phyloP scores from a whole-genome alignment of 495 filamentous ascomycete genomes.

The Parachaetomium inaequale region DNA sequence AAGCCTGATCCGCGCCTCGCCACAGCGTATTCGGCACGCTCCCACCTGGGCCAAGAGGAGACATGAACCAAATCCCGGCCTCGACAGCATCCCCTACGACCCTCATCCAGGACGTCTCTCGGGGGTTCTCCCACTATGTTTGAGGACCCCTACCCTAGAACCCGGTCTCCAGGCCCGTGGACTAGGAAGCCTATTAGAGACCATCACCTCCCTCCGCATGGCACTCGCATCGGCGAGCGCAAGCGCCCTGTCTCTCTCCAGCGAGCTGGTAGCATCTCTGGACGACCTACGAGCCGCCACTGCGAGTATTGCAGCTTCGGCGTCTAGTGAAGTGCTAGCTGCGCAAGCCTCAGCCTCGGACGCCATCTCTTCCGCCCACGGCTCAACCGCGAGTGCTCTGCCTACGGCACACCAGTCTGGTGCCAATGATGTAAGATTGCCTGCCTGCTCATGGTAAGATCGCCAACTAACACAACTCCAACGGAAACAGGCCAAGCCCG shows the following conservation, averaged over 20 bases:
- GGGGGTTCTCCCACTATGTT: not conserved
- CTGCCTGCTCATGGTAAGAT: not conserved
- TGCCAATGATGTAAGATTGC: conserved; percentile 3
- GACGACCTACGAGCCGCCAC: conserved; percentile 17
- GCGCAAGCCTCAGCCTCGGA: conserved; percentile 20
- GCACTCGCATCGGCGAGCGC: conserved; percentile 18
- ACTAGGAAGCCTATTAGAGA: not conserved
- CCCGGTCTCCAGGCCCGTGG: not conserved
- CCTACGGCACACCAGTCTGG: conserved; percentile 16
- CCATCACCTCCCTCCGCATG: conserved; percentile 22
- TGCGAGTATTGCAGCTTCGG: conserved; percentile 15
- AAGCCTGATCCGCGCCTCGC: too few species aligned
- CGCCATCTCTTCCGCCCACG: conserved; percentile 16
- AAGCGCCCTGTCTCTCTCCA: conserved; percentile 12
- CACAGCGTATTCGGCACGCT: too few species aligned
- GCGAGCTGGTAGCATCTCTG: conserved; percentile 17
- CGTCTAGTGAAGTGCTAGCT: conserved; percentile 18
- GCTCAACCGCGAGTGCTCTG: conserved; percentile 18
- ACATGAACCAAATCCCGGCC: too few species aligned
- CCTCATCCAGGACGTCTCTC: not conserved
- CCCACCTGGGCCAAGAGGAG: too few species aligned
- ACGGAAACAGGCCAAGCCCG: not conserved
- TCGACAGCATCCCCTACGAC: not conserved
- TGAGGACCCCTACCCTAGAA: not conserved
- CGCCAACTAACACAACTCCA: not conserved